Base-by-base conservation (phyloP, 305 asterid species). In the Nicotiana rustica region DNA sequence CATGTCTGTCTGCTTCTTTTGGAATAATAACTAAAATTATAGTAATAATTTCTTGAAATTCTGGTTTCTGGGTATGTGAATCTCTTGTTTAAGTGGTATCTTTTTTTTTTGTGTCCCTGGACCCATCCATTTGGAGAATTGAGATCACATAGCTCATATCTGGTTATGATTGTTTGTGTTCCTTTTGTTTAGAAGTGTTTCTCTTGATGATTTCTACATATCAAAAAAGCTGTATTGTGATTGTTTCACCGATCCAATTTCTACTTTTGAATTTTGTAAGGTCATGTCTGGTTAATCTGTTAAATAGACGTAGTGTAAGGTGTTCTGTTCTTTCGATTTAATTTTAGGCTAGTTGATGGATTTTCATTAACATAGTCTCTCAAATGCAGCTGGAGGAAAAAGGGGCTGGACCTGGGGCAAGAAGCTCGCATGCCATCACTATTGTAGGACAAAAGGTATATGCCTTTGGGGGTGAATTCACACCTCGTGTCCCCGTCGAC, bases 381-480 rank as follows among this genome's bases (percentile, higher is more conserved):
- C 57, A 36, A 80, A 61, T 92, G 92, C 93, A 93, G 98, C 82
- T 95, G 85, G 91, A 90, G 60, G 97, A 93, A 83, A 92, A 86
- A 38, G 96, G 96, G 52, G 49, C 36, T 3, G 96, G 97, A 13
- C 97, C 98, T 36, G 97, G 98, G 84, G 92, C 95, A 62, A 89
- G 98, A 90, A 95, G 97, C 89, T 95, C 97, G 2, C 98, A 93
- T 79, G 95, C 97, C 33, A 88, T 95, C 78, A 89, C 97, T 62
- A 87, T 93, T 62, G 94, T 93, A 2, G 98, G 97, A 9, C 83
- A 90, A 1, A 92, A 92, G 62, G 90, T 86, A n/a, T 95, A 93
- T 57, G 90, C 95, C 4, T 95, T 95, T 67, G 97, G 97, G 14
- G 97, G 98, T 6, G 98, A 92, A 82, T 93, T 92, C 85, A 86